Percentiles rank a stretch among this genome's conserved stretches.
Conservation (phyloP, 2,329 filamentous ascomycete genomes). For the Stemphylium lycopersici region DNA sequence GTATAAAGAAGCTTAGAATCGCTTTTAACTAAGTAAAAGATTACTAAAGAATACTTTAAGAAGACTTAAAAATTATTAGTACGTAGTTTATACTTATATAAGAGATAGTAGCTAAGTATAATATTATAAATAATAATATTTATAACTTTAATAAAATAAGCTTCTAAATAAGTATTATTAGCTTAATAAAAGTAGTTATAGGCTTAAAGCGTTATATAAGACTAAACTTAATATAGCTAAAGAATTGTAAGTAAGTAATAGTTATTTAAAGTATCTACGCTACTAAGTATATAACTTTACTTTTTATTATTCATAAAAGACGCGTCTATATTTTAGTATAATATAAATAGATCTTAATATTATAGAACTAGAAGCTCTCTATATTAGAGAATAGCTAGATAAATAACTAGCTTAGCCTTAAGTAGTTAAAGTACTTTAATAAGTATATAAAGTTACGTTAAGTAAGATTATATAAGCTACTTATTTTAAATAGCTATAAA, state of each 20-base stretch:
- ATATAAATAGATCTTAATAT: background rate
- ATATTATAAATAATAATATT: slow-evolving; percentile 5
- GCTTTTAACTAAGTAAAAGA: slow-evolving; percentile 22
- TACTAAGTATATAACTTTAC: background rate
- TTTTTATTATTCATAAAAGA: background rate
- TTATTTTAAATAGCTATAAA: background rate
- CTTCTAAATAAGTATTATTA: slow-evolving; percentile 23
- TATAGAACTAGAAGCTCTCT: background rate
- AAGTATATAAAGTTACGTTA: background rate
- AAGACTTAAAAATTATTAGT: slow-evolving; percentile 14
- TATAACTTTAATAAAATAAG: slow-evolving; percentile 32
- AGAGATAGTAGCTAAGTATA: slow-evolving; percentile 12
- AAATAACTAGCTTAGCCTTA: background rate
- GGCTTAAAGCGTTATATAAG: slow-evolving; percentile 2
- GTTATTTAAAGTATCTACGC: slow-evolving; percentile 13
- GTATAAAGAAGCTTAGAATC: slow-evolving; percentile 18
- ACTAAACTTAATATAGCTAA: slow-evolving; percentile 12
- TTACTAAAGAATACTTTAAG: background rate
- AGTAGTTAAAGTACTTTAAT: background rate
- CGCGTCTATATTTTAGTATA: background rate
- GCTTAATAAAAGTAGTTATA: slow-evolving; percentile 16
- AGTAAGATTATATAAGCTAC: background rate
- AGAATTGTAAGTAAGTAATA: slow-evolving; percentile 16
- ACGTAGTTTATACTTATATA: slow-evolving; percentile 20
- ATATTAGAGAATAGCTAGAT: background rate